Evolutionary conservation across 768 basidiomycete species (phyloP), one percentile per base, ranked within the genome.

Genomic region (Pluteus cervinus): DNA sequence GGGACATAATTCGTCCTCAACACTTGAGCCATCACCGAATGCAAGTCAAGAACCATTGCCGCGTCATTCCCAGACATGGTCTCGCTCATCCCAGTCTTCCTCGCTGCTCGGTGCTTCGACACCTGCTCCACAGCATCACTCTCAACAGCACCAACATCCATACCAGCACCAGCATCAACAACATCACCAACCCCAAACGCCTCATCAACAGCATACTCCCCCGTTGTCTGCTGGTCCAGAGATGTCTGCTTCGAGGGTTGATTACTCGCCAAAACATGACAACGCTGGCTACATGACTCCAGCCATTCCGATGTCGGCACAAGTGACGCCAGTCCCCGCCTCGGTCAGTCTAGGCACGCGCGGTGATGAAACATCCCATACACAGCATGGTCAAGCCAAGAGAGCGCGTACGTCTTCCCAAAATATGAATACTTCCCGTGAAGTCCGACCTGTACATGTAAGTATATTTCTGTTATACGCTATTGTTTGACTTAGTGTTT

Each of bases 391-490:
- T 41, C 61, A 67, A 33, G 47, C 56, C 18, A 76, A 74, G 58
- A 62, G 73, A 40, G 52, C 65, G 22, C 64, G 73, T 42, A 61
- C 60, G 35, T 50, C 55, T 37, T 59, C 66, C 10, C 40, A 54
- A 11, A 62, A 60, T 44, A 63, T 60, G 33, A 50, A 43, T 31
- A 43, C 50, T 30, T 54, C 67, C 60, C 74, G 61, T 61, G 67
- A 75, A 45, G 59, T 55, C 39, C 73, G 73, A 45, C 58, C 65
- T 29, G 56, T 66, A 54, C 71, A 75, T 63, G 74, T 76, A 69
- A 63, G 65, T 58, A 12, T 45, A 33, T 36, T 39, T 34, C 36
- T 46, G 26, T 17, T 38, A 32, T 16, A 24, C 28, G 41, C 39
- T 36, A 34, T 44, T 40, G 37, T 29, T 30, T 38, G 9, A 26